Base-by-base conservation (phyloP, 495 filamentous ascomycete species). In the Aspergillus heteromorphus region DNA sequence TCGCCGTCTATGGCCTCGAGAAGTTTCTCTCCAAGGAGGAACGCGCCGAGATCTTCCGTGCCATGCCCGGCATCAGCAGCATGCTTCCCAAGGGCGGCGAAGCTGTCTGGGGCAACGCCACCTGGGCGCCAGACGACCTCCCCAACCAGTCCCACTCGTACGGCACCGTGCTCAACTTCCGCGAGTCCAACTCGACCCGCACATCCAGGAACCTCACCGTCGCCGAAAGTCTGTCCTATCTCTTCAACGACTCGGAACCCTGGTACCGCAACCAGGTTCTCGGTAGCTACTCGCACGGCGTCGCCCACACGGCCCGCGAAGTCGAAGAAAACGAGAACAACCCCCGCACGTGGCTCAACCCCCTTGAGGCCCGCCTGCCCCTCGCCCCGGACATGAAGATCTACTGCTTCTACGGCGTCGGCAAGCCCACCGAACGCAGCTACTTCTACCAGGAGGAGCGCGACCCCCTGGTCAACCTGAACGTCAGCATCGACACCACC, bases 81-180 rank as follows among this genome's bases (percentile, higher is more conserved):
- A 97, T 98, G 91, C 79, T 98, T 1, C 93, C 93, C n/a, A 91
- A 96, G 48, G 93, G 95, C 21, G 93, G 93, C 20, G 83, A 93
- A 49, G 88, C 87, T 5, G 87, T 98, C 18, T 98, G 93, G 93
- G 93, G 93, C 18, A 92, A 97, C 61, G 65, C 81, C 16, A 88
- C 85, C 38, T 89, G 88, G 82, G 93, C 93, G 3, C 93, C 93
- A 0, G 93, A 98, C 60, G 93, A 98, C 64, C 66, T 68, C 21
- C 87, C 87, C 0, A 85, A 77, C 18, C 89, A 95, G 59, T 73
- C 73, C 8, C 67, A 83, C 48, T 87, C 77, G 45, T 97, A 78
- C 69, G 93, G 93, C 27, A 85, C 84, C 34, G 87, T 97, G 59
- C 71, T 97, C 34, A 91, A 90, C 57, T 97, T 97, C 74, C 83